A percentile compares a stretch with the other conserved stretches of the same genome.
Conservation (phyloP, 257 asterid genomes). For the Coffea canephora region DNA sequence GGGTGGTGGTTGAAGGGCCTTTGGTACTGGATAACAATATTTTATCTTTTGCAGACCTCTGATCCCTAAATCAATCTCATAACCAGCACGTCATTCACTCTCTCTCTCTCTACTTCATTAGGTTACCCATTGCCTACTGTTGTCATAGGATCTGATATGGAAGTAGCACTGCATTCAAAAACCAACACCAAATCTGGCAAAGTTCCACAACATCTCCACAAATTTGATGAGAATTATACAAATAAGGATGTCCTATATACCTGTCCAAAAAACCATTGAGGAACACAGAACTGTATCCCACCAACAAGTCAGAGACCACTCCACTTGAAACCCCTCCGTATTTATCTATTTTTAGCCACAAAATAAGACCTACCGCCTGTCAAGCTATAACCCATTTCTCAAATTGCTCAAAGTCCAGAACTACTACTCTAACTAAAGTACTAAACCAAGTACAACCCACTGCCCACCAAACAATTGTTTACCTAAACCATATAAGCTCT, state of each 20-base stretch:
- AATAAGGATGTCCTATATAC: neutral
- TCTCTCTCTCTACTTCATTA: neutral
- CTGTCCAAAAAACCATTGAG: neutral
- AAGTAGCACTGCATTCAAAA: neutral
- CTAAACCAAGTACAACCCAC: neutral
- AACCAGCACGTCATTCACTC: neutral
- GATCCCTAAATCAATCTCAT: neutral
- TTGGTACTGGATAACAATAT: neutral
- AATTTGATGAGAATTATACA: neutral
- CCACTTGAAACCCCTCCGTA: neutral
- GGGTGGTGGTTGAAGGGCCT: neutral
- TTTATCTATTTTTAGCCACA: neutral
- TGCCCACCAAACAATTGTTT: neutral
- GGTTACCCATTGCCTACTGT: neutral
- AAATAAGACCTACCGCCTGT: neutral
- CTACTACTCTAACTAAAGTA: neutral
- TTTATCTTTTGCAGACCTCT: neutral
- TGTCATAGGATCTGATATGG: neutral
- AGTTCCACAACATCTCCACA: neutral
- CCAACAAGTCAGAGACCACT: neutral
- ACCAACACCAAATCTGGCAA: neutral
- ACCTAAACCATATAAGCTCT: neutral
- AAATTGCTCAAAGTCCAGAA: neutral
- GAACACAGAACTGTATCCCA: neutral
- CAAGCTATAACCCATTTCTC: neutral